Base-by-base conservation (phyloP, 164 flowering plant genomes). In the Buxus sempervirens region DNA sequence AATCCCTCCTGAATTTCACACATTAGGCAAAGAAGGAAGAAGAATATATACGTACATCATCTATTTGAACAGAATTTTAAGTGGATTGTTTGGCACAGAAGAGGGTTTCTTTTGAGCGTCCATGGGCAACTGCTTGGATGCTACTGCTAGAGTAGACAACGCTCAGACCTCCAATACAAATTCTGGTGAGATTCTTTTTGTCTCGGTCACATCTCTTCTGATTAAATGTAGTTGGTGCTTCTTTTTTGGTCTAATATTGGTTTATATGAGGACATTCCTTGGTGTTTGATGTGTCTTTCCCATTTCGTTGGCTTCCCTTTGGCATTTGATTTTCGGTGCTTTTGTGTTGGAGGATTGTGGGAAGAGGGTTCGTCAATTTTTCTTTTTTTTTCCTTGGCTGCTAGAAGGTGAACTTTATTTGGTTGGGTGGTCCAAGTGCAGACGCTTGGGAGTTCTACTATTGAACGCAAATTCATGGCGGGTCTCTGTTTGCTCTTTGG, bases 91-190 rank as follows among this genome's bases (percentile, higher is more conserved):
- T 24, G 26, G 24, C 55, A 55, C 7, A 20, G 25, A 23, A 19
- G 16, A 16, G 38, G 14, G 22, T 19, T 63, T 9, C 19, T 23
- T 48, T 41, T 49, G 24, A 66, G 68, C 54, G 36, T 67, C 59
- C 58, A 88, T 89, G 94, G 94, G 94, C 0, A 86, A 86, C 66
- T 86, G 90, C 58, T 68, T 82, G 21, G 72, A 67, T 72, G 81
- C 87, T 51, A 82, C 89, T 51, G 83, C 83, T 36, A 82, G 69
- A 73, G 80, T 82, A 32, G 87, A 86, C 60, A 66, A 78, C 58
- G 63, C 81, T 59, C 82, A 76, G 59, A 77, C 65, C 73, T 70
- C 75, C 53, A 67, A 65, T 4, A 42, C 63, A 57, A 51, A 66
- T 69, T 77, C 72, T 59, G 85, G 82, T 78, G 77, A 4, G 19